phyloP scores from a whole-genome alignment of 2,329 filamentous ascomycete species.

The Thielaviopsis populi region DNA sequence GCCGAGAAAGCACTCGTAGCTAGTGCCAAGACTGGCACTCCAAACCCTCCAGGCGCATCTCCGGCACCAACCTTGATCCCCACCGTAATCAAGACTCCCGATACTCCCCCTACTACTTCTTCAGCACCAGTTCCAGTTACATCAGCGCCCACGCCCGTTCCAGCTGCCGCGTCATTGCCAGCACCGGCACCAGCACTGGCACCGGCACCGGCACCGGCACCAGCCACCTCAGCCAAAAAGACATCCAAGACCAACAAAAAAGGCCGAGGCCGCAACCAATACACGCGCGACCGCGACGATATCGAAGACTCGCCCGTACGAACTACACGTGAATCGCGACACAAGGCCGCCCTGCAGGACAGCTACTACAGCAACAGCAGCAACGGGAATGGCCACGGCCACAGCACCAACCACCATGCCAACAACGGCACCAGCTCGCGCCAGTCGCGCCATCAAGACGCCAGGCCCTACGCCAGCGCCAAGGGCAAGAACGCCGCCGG shows the following conservation, averaged over 20 bases:
- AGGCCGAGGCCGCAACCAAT: constrained; percentile 63
- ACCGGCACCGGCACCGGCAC: constrained; percentile 29
- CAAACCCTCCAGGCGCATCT: neutral
- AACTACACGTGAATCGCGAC: constrained; percentile 32
- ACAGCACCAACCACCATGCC: constrained; percentile 28
- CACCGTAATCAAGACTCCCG: neutral
- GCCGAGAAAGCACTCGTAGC: constrained; percentile 48
- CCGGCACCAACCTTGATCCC: neutral
- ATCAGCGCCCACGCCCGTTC: constrained; percentile 15
- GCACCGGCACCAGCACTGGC: constrained; percentile 30
- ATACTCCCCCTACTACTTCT: constrained; percentile 23
- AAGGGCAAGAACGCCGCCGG: constrained; percentile 42
- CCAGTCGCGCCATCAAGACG: neutral
- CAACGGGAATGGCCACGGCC: constrained; percentile 23
- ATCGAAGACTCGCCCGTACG: constrained; percentile 42
- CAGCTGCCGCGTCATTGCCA: constrained; percentile 25
- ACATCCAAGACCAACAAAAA: constrained; percentile 46
- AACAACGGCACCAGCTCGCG: constrained; percentile 32
- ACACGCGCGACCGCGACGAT: constrained; percentile 59
- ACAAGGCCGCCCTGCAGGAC: constrained; percentile 8
- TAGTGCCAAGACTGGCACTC: constrained; percentile 18
- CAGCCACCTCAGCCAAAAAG: constrained; percentile 39
- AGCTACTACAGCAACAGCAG: constrained; percentile 18
- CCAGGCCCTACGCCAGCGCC: neutral
- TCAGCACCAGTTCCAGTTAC: constrained; percentile 30